These are phyloP conservation scores for Trichoderma hamatum DNA, from an alignment of 2,329 filamentous ascomycete genomes.

Conservation along the genomic window DNA sequence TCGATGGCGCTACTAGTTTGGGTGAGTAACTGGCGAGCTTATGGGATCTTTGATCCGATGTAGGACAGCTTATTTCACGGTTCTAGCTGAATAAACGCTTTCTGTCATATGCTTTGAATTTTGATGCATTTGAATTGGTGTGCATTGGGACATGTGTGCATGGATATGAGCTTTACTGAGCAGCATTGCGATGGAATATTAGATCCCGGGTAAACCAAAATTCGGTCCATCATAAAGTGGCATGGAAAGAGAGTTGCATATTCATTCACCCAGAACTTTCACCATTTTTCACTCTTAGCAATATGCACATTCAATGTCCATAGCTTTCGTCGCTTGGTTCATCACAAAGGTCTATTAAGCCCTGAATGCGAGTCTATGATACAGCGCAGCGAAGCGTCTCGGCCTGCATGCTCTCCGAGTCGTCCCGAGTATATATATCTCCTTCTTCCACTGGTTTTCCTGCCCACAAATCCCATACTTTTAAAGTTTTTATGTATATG, in stretches of 20 bases:
- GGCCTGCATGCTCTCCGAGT: conserved; percentile 31
- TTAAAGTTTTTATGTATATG: background rate
- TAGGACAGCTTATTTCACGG: background rate
- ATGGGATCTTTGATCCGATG: background rate
- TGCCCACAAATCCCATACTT: conserved; percentile 16
- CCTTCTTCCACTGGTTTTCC: conserved; percentile 32
- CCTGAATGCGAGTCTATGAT: conserved; percentile 47
- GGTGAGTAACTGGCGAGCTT: background rate
- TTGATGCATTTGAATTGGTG: background rate
- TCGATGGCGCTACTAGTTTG: background rate
- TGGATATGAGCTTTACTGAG: background rate
- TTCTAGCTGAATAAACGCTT: background rate
- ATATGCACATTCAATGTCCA: background rate
- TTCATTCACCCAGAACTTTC: background rate
- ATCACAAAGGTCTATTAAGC: conserved; percentile 40
- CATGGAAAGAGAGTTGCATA: background rate
- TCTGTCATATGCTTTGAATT: background rate
- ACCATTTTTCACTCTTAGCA: background rate
- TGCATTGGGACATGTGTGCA: background rate
- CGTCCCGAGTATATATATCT: conserved; percentile 37
- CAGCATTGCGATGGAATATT: background rate
- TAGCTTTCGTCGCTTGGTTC: conserved; percentile 10
- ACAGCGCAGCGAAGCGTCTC: conserved; percentile 36
- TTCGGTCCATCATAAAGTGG: background rate
- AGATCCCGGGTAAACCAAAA: background rate